These are phyloP conservation scores for Stemphylium vesicarium DNA, from an alignment of 2,329 filamentous ascomycete species.

Conservation along the genomic window DNA sequence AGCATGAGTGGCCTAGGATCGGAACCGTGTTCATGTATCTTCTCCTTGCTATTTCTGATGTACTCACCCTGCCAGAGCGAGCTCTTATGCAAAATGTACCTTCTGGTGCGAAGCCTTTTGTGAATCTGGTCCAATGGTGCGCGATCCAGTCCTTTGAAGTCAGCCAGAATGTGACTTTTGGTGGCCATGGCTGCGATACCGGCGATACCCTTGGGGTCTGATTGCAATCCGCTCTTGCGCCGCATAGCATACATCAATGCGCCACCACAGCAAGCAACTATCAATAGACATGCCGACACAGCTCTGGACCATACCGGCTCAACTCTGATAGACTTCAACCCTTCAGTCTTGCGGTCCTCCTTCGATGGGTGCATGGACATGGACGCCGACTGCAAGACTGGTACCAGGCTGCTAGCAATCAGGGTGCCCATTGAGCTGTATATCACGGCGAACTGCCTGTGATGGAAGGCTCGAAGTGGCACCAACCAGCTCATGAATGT, in stretches of 20 bases:
- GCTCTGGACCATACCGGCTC: conserved; percentile 66
- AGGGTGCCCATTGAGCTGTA: conserved; percentile 69
- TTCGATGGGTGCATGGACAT: conserved; percentile 64
- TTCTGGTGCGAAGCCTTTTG: conserved; percentile 67
- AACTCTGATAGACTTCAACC: conserved; percentile 63
- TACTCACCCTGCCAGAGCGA: conserved; percentile 69
- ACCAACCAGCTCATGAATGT: conserved; percentile 71
- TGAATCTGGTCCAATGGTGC: conserved; percentile 72
- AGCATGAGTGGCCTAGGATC: conserved; percentile 73
- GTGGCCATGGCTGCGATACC: conserved; percentile 79
- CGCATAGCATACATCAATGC: conserved; percentile 67
- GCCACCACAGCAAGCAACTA: conserved; percentile 65
- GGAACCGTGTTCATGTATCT: conserved; percentile 53
- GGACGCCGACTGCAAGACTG: conserved; percentile 70
- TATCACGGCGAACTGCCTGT: conserved; percentile 71
- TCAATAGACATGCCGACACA: conserved; percentile 61
- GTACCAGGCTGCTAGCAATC: conserved; percentile 71
- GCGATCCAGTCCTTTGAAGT: conserved; percentile 75
- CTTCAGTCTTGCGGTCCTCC: conserved; percentile 52
- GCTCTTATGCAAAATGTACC: conserved; percentile 74
- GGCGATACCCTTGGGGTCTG: conserved; percentile 74
- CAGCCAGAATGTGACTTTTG: conserved; percentile 73
- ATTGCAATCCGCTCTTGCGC: conserved; percentile 69
- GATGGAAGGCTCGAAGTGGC: conserved; percentile 66
- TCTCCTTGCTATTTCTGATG: conserved; percentile 57